phyloP scores from a whole-genome alignment of 2,329 filamentous ascomycete species.

The Juglanconis oblonga region DNA sequence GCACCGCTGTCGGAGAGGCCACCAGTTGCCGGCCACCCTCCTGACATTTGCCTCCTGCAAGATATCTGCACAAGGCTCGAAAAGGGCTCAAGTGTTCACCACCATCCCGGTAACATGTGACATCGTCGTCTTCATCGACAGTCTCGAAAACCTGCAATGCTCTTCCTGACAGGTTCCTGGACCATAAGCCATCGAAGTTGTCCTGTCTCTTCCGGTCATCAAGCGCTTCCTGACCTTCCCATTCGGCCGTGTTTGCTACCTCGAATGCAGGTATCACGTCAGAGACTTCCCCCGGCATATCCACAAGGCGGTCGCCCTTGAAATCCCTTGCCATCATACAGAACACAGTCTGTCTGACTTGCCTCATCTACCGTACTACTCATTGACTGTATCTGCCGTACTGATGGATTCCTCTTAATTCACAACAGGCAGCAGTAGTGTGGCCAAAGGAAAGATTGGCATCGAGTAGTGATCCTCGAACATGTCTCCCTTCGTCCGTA shows the following conservation, averaged over 20 bases:
- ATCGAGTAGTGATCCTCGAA: too few relatives aligned
- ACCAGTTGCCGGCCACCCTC: not conserved
- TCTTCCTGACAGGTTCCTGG: too few relatives aligned
- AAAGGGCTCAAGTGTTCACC: not conserved
- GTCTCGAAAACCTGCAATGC: too few relatives aligned
- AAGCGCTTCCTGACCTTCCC: too few relatives aligned
- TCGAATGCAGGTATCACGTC: not conserved
- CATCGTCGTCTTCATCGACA: too few relatives aligned
- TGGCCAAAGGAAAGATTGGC: too few relatives aligned
- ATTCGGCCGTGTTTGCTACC: not conserved
- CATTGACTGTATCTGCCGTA: not conserved
- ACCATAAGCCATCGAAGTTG: too few relatives aligned
- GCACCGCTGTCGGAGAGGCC: not conserved
- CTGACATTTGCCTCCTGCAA: constrained; percentile 14
- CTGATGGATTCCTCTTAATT: too few relatives aligned
- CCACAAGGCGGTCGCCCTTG: not conserved
- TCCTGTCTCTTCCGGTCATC: too few relatives aligned
- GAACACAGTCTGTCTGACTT: not conserved
- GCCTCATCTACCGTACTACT: not conserved
- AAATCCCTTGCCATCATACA: not conserved
- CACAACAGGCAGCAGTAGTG: too few relatives aligned
- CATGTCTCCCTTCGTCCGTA: too few relatives aligned
- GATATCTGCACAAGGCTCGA: constrained; percentile 6
- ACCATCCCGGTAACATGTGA: not conserved
- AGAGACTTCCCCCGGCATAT: constrained; percentile 1